Percentiles rank a stretch among this genome's conserved stretches.
Evolutionary conservation across 176 grass and related monocot species (phyloP).

Genomic region (Paspalum vaginatum): DNA sequence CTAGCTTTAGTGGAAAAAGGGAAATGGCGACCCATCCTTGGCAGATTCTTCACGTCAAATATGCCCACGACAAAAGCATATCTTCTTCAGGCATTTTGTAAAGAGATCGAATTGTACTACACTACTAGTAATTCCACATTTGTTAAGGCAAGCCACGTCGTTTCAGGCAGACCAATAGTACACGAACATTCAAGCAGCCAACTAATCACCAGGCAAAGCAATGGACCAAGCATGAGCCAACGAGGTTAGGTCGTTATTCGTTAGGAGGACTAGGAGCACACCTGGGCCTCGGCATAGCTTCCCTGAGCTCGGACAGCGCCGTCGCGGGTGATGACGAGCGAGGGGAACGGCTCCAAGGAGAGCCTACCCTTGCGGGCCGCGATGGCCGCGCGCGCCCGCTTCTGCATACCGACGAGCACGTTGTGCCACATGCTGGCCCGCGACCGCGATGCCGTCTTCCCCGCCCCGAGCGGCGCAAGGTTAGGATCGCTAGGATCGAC

Average conservation of each 20-base stretch:
- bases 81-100: background rate
- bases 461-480: conserved; percentile 60
- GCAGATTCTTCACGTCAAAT: conserved; percentile 47
- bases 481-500: conserved; percentile 68
- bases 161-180: conserved; percentile 37
- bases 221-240: conserved; percentile 5
- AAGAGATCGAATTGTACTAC: background rate
- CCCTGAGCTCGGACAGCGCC: conserved; percentile 70
- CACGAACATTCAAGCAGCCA: background rate
- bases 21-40: conserved; percentile 27
- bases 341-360: conserved; percentile 72
- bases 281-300: conserved; percentile 91
- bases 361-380: conserved; percentile 62
- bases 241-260: background rate
- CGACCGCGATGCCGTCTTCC: conserved; percentile 45
- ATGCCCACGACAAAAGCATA: conserved; percentile 2
- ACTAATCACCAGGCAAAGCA: background rate
- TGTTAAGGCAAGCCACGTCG: conserved; percentile 21
- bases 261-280: conserved; percentile 28
- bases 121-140: conserved; percentile 17
- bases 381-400: conserved; percentile 71
- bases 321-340: conserved; percentile 70
- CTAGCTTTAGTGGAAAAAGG: conserved; percentile 32
- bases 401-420: conserved; percentile 87
- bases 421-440: conserved; percentile 93